Base-by-base conservation (phyloP, 176 grass and related monocot genomes). In the Urochloa ruziziensis region DNA sequence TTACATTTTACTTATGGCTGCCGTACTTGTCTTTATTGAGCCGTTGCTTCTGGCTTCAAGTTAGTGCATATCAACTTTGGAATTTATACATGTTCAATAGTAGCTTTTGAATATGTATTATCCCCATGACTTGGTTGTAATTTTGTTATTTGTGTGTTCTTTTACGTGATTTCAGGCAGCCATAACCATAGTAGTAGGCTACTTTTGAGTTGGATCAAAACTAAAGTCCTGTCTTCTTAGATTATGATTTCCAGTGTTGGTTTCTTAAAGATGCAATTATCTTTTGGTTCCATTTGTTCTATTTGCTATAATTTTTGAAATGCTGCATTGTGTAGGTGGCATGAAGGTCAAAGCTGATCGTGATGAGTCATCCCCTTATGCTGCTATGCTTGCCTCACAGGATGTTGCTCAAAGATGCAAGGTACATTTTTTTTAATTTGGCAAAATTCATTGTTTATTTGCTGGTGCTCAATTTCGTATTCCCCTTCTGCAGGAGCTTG, bases 351-450 rank as follows among this genome's bases (percentile, higher is more conserved):
- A 91, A 89, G 86, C 90, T 70, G 90, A 89, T 33, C 83, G 82
- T 56, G 90, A 91, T 74, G 90, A 91, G 62, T 91, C 90, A 14
- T 91, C 86, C 14, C 86, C 90, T 74, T 91, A 91, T 54, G 90
- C 90, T 14, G 86, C 90, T n/a, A 91, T 91, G 86, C 82, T 91
- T 88, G 83, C 90, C n/a, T 43, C 90, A 53, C 90, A 92, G 70
- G 90, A 88, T 92, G 90, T 86, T 75, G 47, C 86, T 34, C 90
- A 92, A 46, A 76, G 90, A 88, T 92, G 90, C 86, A 92, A 92
- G 78, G 86, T 83, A 88, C 49, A 25, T 12, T 54, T 18, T 19
- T 80, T 17, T 29, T 36, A 7, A 28, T 13, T n/a, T n/a, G n/a
- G 35, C 21, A 44, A 76, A 51, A 3, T 17, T 23, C 11, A 6